Conservation (phyloP, 805 yeast genomes). For the Schwanniomyces yamadae region DNA sequence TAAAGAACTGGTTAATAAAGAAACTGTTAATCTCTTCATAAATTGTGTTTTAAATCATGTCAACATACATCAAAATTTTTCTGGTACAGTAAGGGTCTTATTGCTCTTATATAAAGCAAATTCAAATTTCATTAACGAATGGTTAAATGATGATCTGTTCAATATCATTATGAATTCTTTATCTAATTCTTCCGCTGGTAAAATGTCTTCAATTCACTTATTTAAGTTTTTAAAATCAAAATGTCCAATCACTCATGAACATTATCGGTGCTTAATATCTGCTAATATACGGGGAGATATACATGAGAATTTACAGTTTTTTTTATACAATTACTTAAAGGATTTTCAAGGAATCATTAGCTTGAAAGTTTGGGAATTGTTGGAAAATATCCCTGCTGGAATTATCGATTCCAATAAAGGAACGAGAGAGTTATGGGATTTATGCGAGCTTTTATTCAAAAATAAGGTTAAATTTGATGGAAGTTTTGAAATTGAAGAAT, state of each 20-base stretch:
- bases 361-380: slow-evolving; percentile 6
- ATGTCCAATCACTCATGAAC: slow-evolving; percentile 11
- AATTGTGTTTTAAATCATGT: slow-evolving; percentile 39
- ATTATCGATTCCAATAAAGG: slow-evolving; percentile 11
- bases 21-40: slow-evolving; percentile 27
- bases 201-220: slow-evolving; percentile 23
- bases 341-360: slow-evolving; percentile 13
- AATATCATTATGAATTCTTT: slow-evolving; percentile 27
- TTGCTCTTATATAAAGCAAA: slow-evolving; percentile 15
- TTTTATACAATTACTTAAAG: slow-evolving; percentile 20
- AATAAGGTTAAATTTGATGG: too few species aligned
- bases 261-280: slow-evolving; percentile 22
- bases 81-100: slow-evolving; percentile 26
- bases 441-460: background rate
- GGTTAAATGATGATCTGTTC: slow-evolving; percentile 32
- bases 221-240: slow-evolving; percentile 19
- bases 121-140: slow-evolving; percentile 14
- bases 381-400: slow-evolving; percentile 15
- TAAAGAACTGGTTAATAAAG: slow-evolving; percentile 8
- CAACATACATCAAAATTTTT: slow-evolving; percentile 31
- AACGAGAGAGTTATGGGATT: slow-evolving; percentile 8
- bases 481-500: slow-evolving; percentile 8
- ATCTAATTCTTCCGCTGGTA: slow-evolving; percentile 26
- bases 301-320: slow-evolving; percentile 21
- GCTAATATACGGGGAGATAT: slow-evolving; percentile 25